Evolutionary conservation across 2,329 filamentous ascomycete genomes (phyloP), one percentile per base, ranked within the genome.

Genomic region (Fusarium nematophilum): DNA sequence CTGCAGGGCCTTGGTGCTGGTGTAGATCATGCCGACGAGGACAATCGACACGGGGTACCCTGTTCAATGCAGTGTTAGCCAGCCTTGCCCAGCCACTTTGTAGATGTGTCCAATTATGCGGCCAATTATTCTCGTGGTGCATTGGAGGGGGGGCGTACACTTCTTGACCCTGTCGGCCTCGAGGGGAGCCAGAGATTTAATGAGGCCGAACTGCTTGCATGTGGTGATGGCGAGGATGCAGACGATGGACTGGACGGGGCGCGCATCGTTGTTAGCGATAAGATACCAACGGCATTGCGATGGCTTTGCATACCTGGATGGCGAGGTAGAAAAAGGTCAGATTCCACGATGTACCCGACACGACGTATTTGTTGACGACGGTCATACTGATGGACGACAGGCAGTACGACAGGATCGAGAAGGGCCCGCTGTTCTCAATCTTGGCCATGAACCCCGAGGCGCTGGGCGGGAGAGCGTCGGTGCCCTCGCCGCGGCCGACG

Each of bases 1-100:
- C 79, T 97, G 93, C 38, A 99, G 87, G 17, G 95, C 93, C 82
- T 97, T 97, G 72, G 92, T 95, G 72, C 92, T 89, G 49, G 95
- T 98, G 80, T 98, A 99, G 78, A 99, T 98, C 95, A 98, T 99
- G 74, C 93, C 93, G 73, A 98, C 94, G 64, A 99, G 89, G 63
- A 98, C 90, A 51, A 97, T 82, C 51, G 95, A 96, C 70, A 99
- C 92, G 43, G 95, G 95, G 73, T 98, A 97, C 95, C 93, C 92
- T 96, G 68, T n/a, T 57, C 4, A 44, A 37, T 27, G 13, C 21
- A 23, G 17, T n/a, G 31, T 45, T 40, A 39, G 37, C 38, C 13
- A 50, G 36, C 29, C 7, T 31, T 40, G 18, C 44, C 21, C 18
- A 29, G 18, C n/a, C 17, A 42, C 8, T 40, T 29, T 27, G 10